Conservation (phyloP, 257 asterid species). For the Handroanthus guayacan region DNA sequence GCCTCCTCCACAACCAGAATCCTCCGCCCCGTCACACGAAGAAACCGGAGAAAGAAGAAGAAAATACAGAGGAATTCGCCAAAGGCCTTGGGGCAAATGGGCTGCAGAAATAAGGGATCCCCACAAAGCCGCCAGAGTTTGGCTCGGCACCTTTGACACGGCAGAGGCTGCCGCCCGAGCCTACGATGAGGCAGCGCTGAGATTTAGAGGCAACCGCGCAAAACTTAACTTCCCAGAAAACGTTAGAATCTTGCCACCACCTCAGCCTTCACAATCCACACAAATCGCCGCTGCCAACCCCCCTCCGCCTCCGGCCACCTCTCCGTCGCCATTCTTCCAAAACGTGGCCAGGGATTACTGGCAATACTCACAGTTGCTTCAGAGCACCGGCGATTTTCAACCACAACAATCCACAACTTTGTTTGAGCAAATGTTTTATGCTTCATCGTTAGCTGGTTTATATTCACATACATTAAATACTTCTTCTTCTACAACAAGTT, state of each 20-base stretch:
- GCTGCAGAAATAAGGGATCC: slow-evolving; percentile 97
- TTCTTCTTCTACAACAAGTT: slow-evolving; percentile 39
- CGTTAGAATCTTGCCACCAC: slow-evolving; percentile 49
- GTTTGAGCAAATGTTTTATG: slow-evolving; percentile 59
- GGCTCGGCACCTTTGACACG: slow-evolving; percentile 94
- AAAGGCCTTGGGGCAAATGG: slow-evolving; percentile 98
- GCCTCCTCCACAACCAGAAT: slow-evolving; percentile 34
- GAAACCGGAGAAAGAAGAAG: slow-evolving; percentile 65
- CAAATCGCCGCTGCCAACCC: slow-evolving; percentile 22
- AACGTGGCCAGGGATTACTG: slow-evolving; percentile 59
- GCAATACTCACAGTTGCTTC: slow-evolving; percentile 75
- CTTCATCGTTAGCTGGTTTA: slow-evolving; percentile 54
- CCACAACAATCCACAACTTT: slow-evolving; percentile 44
- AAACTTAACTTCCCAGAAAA: slow-evolving; percentile 90
- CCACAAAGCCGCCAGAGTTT: slow-evolving; percentile 83
- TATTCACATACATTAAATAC: slow-evolving; percentile 49
- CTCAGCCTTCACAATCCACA: slow-evolving; percentile 39
- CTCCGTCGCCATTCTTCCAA: slow-evolving; percentile 43
- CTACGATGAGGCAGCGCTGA: slow-evolving; percentile 88
- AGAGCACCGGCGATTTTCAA: slow-evolving; percentile 46
- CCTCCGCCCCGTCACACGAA: slow-evolving; percentile 34
- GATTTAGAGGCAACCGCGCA: slow-evolving; percentile 86
- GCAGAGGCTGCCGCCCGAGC: slow-evolving; percentile 96
- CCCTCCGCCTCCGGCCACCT: slow-evolving; percentile 13
- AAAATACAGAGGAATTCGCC: slow-evolving; percentile 88